Evolutionary conservation across 305 asterid species (phyloP), one percentile per base, ranked within the genome.

Genomic region (Solanum hybrid): DNA sequence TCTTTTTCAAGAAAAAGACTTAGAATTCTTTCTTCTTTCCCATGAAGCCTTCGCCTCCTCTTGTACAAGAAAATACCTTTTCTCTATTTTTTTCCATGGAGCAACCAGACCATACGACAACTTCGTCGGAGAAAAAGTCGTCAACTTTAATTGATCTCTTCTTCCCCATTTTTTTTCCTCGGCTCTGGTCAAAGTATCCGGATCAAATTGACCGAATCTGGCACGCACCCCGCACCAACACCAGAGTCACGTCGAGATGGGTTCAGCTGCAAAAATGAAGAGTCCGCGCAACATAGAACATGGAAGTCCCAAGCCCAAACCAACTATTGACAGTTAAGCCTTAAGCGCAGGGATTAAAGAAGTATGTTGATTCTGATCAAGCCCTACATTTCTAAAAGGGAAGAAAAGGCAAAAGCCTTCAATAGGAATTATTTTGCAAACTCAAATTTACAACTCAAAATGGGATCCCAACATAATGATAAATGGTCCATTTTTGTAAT

Each of bases 371-470:
- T 29, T 20, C 75, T 27, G 11, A 31, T 31, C 29, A 83, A 45
- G 4, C 73, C 38, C 75, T 83, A 29, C 39, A 45, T 83, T 83
- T 51, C 39, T 29, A 51, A 84, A 31, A 84, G 88, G 75, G 76
- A 29, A 45, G 75, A 84, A 51, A 45, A 27, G 6, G 88, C 75
- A 84, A 45, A 84, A 29, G 12, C 88, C 88, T 29, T 51, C 39
- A 51, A 51, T 51, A 31, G 29, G 75, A 84, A 82, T 41, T 41
- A 41, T 39, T 51, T 37, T 45, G 75, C 88, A 84, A 45, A 29
- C 72, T 84, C 88, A 83, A 83, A 83, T 83, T 83, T 41, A 83
- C 88, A 45, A 82, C 87, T 39, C 87, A 38, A 82, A 22, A 82
- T 15, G 36, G 15, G 27, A 26, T 39, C 8, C 86, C 37, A 26